phyloP scores from a whole-genome alignment of 495 filamentous ascomycete species.

The Aspergillus olivimuriae region DNA sequence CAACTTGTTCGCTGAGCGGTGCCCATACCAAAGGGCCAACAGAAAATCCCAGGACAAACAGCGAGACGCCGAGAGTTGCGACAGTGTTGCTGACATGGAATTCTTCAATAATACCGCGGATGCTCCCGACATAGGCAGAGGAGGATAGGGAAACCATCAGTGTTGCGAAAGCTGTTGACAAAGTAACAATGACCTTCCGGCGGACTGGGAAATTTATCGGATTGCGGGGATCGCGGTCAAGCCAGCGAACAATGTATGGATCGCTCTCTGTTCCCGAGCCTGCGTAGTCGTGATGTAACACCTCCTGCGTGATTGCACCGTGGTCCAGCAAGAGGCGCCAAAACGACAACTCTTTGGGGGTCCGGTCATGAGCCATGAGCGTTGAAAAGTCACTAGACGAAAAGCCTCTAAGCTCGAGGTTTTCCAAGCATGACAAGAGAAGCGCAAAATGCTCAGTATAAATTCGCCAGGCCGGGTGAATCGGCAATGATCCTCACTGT shows the following conservation, averaged over 20 bases:
- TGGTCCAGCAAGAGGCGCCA: constrained; percentile 30
- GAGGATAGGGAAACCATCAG: constrained; percentile 61
- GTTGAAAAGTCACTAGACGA: no score
- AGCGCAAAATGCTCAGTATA: no score
- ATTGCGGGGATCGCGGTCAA: constrained; percentile 55
- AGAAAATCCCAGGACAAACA: constrained; percentile 61
- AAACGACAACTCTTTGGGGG: no score
- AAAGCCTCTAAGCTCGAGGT: no score
- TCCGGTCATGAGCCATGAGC: no score
- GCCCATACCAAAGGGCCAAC: constrained; percentile 54
- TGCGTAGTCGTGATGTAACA: constrained; percentile 46
- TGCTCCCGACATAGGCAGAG: constrained; percentile 58
- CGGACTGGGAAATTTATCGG: constrained; percentile 44
- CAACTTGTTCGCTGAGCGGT: constrained; percentile 53
- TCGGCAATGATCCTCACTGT: no score
- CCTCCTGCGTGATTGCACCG: constrained; percentile 31
- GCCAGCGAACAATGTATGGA: constrained; percentile 60
- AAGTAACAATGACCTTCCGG: constrained; percentile 55
- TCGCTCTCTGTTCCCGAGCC: constrained; percentile 58
- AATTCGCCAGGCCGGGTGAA: no score
- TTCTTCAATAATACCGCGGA: constrained; percentile 44
- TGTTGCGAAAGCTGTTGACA: constrained; percentile 51
- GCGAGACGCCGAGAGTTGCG: constrained; percentile 52
- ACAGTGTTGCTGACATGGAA: constrained; percentile 48
- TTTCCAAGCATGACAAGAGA: no score